Percentiles rank a stretch among this genome's conserved stretches.
Evolutionary conservation across 1,284 basidiomycete species (phyloP).

Genomic region (Ceratobasidium sp.): DNA sequence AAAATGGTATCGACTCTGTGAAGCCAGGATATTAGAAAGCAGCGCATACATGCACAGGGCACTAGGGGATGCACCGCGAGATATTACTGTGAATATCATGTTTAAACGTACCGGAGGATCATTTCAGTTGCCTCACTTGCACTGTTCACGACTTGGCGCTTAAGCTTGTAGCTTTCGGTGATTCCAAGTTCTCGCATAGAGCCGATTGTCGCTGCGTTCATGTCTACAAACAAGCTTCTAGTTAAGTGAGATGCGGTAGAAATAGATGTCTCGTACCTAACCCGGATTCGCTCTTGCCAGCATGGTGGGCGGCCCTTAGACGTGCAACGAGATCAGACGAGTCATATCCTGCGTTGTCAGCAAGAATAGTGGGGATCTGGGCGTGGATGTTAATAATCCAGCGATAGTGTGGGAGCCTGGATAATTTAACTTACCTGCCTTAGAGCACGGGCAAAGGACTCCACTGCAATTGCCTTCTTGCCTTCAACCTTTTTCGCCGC

Average conservation of each 20-base stretch:
- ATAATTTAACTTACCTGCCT: constrained; percentile 67
- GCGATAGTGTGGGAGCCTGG: too few relatives aligned
- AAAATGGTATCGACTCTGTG: constrained; percentile 67
- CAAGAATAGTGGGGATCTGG: constrained; percentile 92
- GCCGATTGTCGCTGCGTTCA: constrained; percentile 86
- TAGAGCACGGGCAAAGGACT: constrained; percentile 90
- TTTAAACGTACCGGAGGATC: constrained; percentile 85
- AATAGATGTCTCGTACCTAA: constrained; percentile 70
- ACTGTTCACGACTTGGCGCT: constrained; percentile 92
- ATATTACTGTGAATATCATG: too few relatives aligned
- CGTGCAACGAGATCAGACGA: constrained; percentile 94
- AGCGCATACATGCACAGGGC: constrained; percentile 1
- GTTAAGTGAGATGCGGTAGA: neutral
- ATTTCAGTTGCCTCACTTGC: constrained; percentile 98
- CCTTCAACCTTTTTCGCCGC: constrained; percentile 87
- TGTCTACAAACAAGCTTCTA: constrained; percentile 67
- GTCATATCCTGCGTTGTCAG: constrained; percentile 98
- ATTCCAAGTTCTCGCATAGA: constrained; percentile 92
- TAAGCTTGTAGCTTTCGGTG: constrained; percentile 98
- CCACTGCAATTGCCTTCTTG: constrained; percentile 96
- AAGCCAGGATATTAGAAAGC: neutral
- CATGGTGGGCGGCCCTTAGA: constrained; percentile 94
- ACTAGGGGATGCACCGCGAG: neutral
- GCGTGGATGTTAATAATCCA: neutral
- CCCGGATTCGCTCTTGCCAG: constrained; percentile 86